Evolutionary conservation across 495 filamentous ascomycete species (phyloP), one percentile per base, ranked within the genome.

Genomic region (Neurospora sp.): DNA sequence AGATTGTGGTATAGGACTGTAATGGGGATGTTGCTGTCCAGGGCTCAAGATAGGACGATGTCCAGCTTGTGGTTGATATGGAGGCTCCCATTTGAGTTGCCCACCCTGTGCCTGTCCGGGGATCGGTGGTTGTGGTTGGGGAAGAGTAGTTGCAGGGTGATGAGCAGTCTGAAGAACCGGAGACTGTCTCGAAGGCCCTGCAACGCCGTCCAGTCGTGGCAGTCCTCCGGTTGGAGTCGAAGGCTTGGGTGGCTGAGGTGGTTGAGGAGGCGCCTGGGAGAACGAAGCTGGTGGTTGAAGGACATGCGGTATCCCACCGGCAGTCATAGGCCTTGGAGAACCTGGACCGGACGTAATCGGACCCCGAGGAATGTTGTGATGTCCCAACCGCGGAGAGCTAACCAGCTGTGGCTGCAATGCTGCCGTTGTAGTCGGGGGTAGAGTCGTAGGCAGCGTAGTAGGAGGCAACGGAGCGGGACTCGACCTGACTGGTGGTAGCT

Each of bases 21-120:
- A 78, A 72, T 20, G 41, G 5, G 72, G 73, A 23, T 76, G 80
- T 69, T 80, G 81, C 70, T 71, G 79, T 59, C 41, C 71, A 40
- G 59, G 54, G 54, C 54, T 27, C 54, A 66, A 9, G 14, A 35
- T 66, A 66, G 54, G 23, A 37, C 54, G 54, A 66, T 66, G 54
- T 3, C 54, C 54, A 10, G 73, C 70, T 54, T 74, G 73, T 66
- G 79, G 83, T 70, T 86, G 85, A 71, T 87, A 88, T 9, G 81
- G 84, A 8, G 83, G 84, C 72, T 88, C 86, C 85, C 85, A 87
- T 77, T 84, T 86, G 69, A 84, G 77, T 38, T 80, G 74, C 6
- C 76, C 79, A 41, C 54, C 54, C 14, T 66, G 54, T 37, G 54
- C 12, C 27, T 62, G 54, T 62, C 54, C 54, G 18, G 54, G 27